Base-by-base conservation (phyloP, 495 filamentous ascomycete species). In the Penicillium parvum region DNA sequence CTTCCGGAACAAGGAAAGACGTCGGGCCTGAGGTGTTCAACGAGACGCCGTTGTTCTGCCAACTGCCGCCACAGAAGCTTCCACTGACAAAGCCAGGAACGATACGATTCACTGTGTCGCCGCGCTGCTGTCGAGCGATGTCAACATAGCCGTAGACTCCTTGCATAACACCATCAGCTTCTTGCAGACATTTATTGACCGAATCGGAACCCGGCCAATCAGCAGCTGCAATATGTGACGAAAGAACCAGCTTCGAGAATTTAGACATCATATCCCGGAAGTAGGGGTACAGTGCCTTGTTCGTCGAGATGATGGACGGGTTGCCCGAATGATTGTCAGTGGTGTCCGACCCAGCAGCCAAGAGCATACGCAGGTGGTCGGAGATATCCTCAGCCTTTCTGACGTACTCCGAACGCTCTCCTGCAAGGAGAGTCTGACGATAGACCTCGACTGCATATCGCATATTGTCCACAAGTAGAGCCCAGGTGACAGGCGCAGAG, bases 251-350 rank as follows among this genome's bases (percentile, higher is more conserved):
- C 63, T 97, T 98, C 26, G 94, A 97, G 66, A 97, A 97, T 52
- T 92, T 87, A 4, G 92, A 97, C 92, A 98, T 98, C 85, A 96
- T 96, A 58, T 96, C 94, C 37, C 94, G 79, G 65, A 96, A 98
- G 68, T 97, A 89, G 20, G 94, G 92, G 55, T 97, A 96, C 30
- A 98, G 72, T 2, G 87, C 83, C 65, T 95, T 95, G 65, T 98
- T 98, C 6, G 89, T 90, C 6, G 88, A 92, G 40, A 98, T 98
- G 59, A 97, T 96, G n/a, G 92, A 97, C 20, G 94, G 92, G 49
- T 96, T 92, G 32, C 94, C 94, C 8, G 92, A 98, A 61, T 98
- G 92, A 53, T 97, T 97, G 60, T 98, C 92, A 1, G 92, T 98
- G 3, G 92, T 97, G 37, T 88, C 88, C 7, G 92, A 98, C 3